Evolutionary conservation across 805 yeast genomes (phyloP).

Genomic region (Hanseniaspora lachancei): DNA sequence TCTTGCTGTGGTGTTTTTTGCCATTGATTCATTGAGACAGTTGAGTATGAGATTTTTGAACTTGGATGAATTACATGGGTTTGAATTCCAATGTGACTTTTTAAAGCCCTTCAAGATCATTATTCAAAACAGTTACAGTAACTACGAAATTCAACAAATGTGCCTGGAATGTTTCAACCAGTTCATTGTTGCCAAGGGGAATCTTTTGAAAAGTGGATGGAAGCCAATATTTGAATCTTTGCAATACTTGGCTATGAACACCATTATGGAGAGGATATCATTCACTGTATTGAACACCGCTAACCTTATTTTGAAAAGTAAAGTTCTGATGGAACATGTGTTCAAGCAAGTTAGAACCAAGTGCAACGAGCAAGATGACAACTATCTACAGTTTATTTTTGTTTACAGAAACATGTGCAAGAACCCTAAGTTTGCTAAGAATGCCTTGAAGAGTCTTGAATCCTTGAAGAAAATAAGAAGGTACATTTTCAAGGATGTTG

Average conservation of each 20-base stretch:
- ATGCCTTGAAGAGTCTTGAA: slow-evolving; percentile 69
- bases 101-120: slow-evolving; percentile 79
- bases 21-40: slow-evolving; percentile 87
- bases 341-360: slow-evolving; percentile 1
- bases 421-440: slow-evolving; percentile 68
- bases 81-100: slow-evolving; percentile 89
- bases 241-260: slow-evolving; percentile 53
- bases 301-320: slow-evolving; percentile 7
- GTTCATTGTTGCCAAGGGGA: slow-evolving; percentile 65
- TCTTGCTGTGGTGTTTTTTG: slow-evolving; percentile 67
- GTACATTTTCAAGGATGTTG: slow-evolving; percentile 25
- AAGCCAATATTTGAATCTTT: slow-evolving; percentile 70
- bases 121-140: slow-evolving; percentile 45
- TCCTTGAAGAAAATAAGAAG: slow-evolving; percentile 52
- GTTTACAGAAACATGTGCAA: slow-evolving; percentile 74
- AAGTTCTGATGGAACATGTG: slow-evolving; percentile 3
- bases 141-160: slow-evolving; percentile 68
- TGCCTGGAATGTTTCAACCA: slow-evolving; percentile 79
- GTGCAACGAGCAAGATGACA: slow-evolving; percentile 43
- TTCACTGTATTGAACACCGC: slow-evolving; percentile 8
- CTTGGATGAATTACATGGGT: slow-evolving; percentile 86
- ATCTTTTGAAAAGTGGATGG: slow-evolving; percentile 86
- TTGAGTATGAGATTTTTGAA: slow-evolving; percentile 83
- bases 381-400: slow-evolving; percentile 46
- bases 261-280: slow-evolving; percentile 9